Conservation (phyloP, 2,329 filamentous ascomycete genomes). For the Tolypocladium nubicola region DNA sequence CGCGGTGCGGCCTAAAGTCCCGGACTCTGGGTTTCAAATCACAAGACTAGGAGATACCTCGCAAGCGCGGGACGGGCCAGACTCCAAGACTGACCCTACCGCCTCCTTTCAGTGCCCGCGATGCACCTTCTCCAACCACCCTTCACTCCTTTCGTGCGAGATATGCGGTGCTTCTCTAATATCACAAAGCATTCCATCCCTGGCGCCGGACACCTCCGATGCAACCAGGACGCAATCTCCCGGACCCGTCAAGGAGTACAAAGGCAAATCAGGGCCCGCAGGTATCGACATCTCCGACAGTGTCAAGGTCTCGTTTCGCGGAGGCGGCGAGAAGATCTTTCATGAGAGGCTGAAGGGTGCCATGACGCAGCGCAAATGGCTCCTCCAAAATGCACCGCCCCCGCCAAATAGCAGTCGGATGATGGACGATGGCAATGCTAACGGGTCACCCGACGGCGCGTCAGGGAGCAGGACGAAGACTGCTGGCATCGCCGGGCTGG, state of each 20-base stretch:
- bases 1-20: neutral
- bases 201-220: slow-evolving; percentile 23
- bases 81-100: slow-evolving; percentile 4
- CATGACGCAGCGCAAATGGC: slow-evolving; percentile 89
- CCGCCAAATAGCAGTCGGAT: slow-evolving; percentile 53
- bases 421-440: slow-evolving; percentile 23
- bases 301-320: slow-evolving; percentile 86
- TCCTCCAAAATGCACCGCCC: slow-evolving; percentile 80
- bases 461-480: slow-evolving; percentile 39
- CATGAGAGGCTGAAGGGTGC: slow-evolving; percentile 80
- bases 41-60: neutral
- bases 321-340: slow-evolving; percentile 82
- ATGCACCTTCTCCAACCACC: slow-evolving; percentile 91
- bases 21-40: neutral
- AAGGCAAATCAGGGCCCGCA: slow-evolving; percentile 15
- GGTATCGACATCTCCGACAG: slow-evolving; percentile 54
- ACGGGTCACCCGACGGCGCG: slow-evolving; percentile 11
- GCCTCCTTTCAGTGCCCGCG: slow-evolving; percentile 60
- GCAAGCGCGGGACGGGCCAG: neutral
- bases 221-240: slow-evolving; percentile 59
- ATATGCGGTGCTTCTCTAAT: slow-evolving; percentile 75
- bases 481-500: slow-evolving; percentile 84
- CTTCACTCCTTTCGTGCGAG: slow-evolving; percentile 75
- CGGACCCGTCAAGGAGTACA: slow-evolving; percentile 50
- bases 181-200: slow-evolving; percentile 34